Conservation (phyloP, 1,284 basidiomycete genomes). For the Apiotrichum veenhuisii region DNA sequence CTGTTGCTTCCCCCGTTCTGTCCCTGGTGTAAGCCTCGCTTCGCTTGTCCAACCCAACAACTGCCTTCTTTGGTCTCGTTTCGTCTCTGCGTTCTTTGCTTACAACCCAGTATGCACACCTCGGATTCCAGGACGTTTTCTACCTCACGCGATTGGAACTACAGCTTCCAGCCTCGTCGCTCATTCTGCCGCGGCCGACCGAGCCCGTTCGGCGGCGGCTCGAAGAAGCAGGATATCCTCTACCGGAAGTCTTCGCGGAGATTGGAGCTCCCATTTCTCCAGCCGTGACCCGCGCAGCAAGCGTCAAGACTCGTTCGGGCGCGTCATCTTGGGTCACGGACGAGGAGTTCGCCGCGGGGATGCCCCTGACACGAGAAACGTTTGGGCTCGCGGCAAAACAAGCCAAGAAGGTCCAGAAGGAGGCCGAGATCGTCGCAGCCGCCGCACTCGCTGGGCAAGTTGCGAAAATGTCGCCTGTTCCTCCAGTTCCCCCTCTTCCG, state of each 20-base stretch:
- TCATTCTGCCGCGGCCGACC: slow-evolving; percentile 21
- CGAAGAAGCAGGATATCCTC: slow-evolving; percentile 22
- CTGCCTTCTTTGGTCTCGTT: too few relatives aligned
- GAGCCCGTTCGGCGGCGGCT: slow-evolving; percentile 17
- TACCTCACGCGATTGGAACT: slow-evolving; percentile 28
- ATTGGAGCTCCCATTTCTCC: background rate
- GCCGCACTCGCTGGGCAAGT: background rate
- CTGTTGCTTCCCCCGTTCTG: too few relatives aligned
- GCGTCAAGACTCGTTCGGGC: background rate
- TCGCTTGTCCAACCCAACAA: too few relatives aligned
- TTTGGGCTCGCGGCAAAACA: background rate
- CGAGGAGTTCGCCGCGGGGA: background rate
- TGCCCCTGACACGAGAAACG: background rate
- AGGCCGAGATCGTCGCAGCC: background rate
- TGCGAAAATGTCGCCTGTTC: too few relatives aligned
- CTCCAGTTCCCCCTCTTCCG: background rate
- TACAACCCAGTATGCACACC: slow-evolving; percentile 20
- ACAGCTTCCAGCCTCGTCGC: slow-evolving; percentile 20
- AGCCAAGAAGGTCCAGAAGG: background rate
- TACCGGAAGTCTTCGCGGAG: background rate
- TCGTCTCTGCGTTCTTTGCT: too few relatives aligned
- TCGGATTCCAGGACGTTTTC: slow-evolving; percentile 32
- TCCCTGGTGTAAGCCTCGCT: background rate
- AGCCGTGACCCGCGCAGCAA: background rate
- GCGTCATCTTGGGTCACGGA: background rate